Evolutionary conservation across 1,284 basidiomycete genomes (phyloP).

Genomic region (Kwoniella shivajii): DNA sequence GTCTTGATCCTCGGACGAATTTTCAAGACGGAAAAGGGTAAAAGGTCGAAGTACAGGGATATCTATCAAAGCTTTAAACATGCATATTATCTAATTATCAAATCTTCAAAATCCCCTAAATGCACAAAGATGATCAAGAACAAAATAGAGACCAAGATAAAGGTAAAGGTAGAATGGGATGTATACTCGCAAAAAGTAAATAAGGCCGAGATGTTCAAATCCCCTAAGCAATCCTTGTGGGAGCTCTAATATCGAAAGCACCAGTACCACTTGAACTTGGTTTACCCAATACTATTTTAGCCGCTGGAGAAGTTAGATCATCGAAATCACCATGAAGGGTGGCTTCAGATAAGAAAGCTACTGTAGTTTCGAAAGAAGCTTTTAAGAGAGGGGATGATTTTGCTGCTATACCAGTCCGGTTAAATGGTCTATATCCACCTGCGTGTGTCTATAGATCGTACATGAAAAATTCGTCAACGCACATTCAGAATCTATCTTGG

Average conservation of each 20-base stretch:
- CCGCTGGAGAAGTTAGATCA: conserved; percentile 76
- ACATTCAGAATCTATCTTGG: not conserved
- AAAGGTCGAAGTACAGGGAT: not conserved
- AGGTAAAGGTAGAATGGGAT: too few relatives aligned
- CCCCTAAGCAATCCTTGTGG: conserved; percentile 23
- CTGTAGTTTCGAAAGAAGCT: conserved; percentile 96
- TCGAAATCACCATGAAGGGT: conserved; percentile 94
- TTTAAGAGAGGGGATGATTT: conserved; percentile 93
- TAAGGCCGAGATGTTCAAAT: not conserved
- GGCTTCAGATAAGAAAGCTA: conserved; percentile 92
- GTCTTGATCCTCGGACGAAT: too few relatives aligned
- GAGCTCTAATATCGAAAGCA: conserved; percentile 67
- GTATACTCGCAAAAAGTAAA: not conserved
- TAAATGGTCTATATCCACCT: conserved; percentile 97
- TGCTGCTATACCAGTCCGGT: conserved; percentile 88
- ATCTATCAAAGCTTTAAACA: not conserved
- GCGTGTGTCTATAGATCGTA: conserved; percentile 79
- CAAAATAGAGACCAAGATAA: too few relatives aligned
- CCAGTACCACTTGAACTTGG: conserved; percentile 84
- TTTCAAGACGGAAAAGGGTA: too few relatives aligned
- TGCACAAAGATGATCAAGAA: not conserved
- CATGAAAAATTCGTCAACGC: not conserved
- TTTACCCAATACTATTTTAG: conserved; percentile 87
- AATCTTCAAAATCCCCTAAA: not conserved
- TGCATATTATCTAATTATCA: too few relatives aligned